A percentile compares a stretch with the other conserved stretches of the same genome.
phyloP scores from a whole-genome alignment of 441 rosid genomes.

The Euphorbia schlechtendalii region DNA sequence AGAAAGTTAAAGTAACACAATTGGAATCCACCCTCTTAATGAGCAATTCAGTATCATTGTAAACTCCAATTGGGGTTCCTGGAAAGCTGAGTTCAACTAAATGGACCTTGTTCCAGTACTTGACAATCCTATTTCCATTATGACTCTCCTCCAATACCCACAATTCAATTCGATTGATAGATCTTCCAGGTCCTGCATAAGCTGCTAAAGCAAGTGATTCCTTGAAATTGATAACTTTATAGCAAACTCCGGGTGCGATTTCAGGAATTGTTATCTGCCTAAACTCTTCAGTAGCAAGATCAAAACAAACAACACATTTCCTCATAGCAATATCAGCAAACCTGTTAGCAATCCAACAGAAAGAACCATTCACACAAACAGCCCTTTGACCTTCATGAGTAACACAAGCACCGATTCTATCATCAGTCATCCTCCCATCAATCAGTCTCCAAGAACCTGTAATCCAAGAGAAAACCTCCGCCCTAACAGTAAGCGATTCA shows the following conservation, averaged over 20 bases:
- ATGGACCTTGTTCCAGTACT: constrained; percentile 15
- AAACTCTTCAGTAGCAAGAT: constrained; percentile 25
- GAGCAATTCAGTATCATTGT: constrained; percentile 18
- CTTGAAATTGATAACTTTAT: constrained; percentile 18
- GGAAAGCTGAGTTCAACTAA: not conserved
- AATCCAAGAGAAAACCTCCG: constrained; percentile 27
- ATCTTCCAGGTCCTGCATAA: constrained; percentile 20
- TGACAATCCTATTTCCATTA: not conserved
- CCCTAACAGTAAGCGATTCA: constrained; percentile 6
- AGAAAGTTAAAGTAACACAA: not conserved
- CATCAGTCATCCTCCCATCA: constrained; percentile 20
- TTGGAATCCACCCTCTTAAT: constrained; percentile 8
- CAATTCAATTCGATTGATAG: constrained; percentile 19
- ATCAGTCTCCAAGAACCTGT: constrained; percentile 24
- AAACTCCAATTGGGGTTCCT: constrained; percentile 16
- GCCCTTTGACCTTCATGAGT: constrained; percentile 21
- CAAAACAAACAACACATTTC: constrained; percentile 24
- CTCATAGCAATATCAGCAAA: not conserved
- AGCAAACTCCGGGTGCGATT: not conserved
- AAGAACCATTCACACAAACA: constrained; percentile 15
- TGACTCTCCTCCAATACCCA: constrained; percentile 17
- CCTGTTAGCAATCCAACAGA: constrained; percentile 26
- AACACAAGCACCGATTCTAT: constrained; percentile 8
- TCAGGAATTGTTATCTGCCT: constrained; percentile 13
- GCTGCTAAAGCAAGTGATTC: constrained; percentile 25